These are phyloP conservation scores for Rhodotorula sphaerocarpa DNA, from an alignment of 768 basidiomycete genomes.

Conservation along the genomic window DNA sequence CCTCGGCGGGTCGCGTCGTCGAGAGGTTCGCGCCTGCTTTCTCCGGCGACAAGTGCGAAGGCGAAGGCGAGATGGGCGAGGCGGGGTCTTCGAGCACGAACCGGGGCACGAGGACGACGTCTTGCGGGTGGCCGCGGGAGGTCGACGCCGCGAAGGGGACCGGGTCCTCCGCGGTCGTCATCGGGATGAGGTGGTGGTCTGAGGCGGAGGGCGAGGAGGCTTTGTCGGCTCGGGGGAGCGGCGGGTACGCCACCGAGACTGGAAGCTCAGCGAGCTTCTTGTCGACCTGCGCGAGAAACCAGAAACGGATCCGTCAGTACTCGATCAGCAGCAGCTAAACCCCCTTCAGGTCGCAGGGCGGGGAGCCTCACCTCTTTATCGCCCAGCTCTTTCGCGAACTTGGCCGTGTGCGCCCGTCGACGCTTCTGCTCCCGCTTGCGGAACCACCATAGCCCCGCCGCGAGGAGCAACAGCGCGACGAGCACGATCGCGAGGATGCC, in stretches of 20 bases:
- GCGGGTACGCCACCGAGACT: constrained; percentile 24
- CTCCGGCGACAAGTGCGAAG: constrained; percentile 6
- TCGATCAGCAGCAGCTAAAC: not conserved
- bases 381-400: constrained; percentile 24
- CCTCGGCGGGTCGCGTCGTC: too few relatives aligned
- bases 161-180: not conserved
- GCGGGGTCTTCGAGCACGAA: constrained; percentile 23
- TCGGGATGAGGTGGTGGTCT: not conserved
- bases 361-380: constrained; percentile 23
- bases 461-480: not conserved
- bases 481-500: constrained; percentile 17
- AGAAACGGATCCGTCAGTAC: too few relatives aligned
- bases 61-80: constrained; percentile 20
- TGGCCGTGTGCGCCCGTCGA: constrained; percentile 15
- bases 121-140: too few relatives aligned
- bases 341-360: not conserved
- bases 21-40: too few relatives aligned
- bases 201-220: constrained; percentile 8
- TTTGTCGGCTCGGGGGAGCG: constrained; percentile 2
- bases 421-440: constrained; percentile 28
- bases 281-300: constrained; percentile 30
- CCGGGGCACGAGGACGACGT: constrained; percentile 9
- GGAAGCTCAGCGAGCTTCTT: constrained; percentile 25
- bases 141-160: not conserved
- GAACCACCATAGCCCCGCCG: constrained; percentile 6